These are phyloP conservation scores for Echium plantagineum DNA, from an alignment of 257 asterid species.

Conservation along the genomic window DNA sequence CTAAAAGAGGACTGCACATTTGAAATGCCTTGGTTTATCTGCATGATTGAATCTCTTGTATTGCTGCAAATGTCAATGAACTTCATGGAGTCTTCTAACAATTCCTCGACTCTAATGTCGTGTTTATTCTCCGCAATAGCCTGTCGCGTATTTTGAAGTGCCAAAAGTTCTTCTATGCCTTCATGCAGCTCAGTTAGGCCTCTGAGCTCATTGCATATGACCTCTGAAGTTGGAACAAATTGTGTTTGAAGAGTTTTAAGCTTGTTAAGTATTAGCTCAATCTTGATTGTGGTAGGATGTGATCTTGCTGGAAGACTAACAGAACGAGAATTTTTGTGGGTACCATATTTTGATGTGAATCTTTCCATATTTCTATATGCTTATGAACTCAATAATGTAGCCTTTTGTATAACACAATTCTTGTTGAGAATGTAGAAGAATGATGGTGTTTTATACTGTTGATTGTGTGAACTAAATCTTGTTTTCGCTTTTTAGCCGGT, in stretches of 20 bases:
- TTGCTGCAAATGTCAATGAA: constrained; percentile 24
- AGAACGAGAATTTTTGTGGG: constrained; percentile 16
- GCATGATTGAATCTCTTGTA: constrained; percentile 18
- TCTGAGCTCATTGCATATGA: constrained; percentile 10
- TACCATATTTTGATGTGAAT: constrained; percentile 13
- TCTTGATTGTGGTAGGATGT: constrained; percentile 24
- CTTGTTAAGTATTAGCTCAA: constrained; percentile 21
- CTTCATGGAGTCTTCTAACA: constrained; percentile 23
- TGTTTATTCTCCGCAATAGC: constrained; percentile 15
- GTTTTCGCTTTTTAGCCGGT: too few relatives aligned
- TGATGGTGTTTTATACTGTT: too few relatives aligned
- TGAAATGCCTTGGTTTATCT: constrained; percentile 14
- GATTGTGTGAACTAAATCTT: too few relatives aligned
- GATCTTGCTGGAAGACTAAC: constrained; percentile 28
- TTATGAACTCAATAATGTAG: too few relatives aligned
- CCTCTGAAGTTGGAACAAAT: constrained; percentile 8
- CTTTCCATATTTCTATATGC: constrained; percentile 10
- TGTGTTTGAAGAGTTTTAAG: constrained; percentile 19
- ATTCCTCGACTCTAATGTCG: constrained; percentile 13
- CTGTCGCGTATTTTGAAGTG: constrained; percentile 16
- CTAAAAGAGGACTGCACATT: constrained; percentile 27
- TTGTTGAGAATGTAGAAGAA: too few relatives aligned
- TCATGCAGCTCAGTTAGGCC: constrained; percentile 22
- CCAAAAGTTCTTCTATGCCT: constrained; percentile 22
- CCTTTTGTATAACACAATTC: too few relatives aligned